Conservation (phyloP, 2,329 filamentous ascomycete species). For the Sporothrix schenckii region DNA sequence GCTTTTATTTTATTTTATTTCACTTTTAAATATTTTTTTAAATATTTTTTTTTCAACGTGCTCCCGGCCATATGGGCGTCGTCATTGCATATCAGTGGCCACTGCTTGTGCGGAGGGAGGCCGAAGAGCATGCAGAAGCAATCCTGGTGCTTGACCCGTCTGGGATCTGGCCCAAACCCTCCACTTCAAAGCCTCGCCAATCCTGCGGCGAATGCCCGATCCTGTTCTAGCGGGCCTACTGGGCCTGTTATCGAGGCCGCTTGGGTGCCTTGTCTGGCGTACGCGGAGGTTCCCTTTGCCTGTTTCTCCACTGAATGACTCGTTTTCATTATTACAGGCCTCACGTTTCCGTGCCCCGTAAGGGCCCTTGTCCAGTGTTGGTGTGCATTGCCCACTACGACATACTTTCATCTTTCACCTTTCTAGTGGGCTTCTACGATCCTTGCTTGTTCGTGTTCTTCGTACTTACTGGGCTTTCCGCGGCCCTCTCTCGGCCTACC, state of each 20-base stretch:
- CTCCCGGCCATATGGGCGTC: not conserved
- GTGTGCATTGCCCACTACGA: constrained; percentile 10
- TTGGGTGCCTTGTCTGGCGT: not conserved
- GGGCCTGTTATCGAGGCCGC: not conserved
- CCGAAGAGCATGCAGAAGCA: not conserved
- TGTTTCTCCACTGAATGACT: not conserved
- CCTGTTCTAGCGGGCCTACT: constrained; percentile 6
- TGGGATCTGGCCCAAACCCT: not conserved
- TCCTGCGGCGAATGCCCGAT: constrained; percentile 9
- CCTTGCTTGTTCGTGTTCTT: not conserved
- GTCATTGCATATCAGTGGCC: constrained; percentile 4
- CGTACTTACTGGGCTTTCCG: not conserved
- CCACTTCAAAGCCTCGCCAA: not conserved
- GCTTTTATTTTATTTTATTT: not conserved
- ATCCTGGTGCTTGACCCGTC: not conserved
- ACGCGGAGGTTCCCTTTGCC: not conserved
- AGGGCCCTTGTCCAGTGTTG: constrained; percentile 4
- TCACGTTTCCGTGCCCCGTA: not conserved
- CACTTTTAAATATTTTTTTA: not conserved
- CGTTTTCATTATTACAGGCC: not conserved
- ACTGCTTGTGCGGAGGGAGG: not conserved
- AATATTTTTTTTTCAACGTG: too few species aligned
- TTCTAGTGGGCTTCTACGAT: constrained; percentile 23
- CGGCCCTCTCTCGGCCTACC: constrained; percentile 9
- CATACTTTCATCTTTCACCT: constrained; percentile 1